Evolutionary conservation across 2,329 filamentous ascomycete species (phyloP).

Genomic region (Microsporum audouinii): DNA sequence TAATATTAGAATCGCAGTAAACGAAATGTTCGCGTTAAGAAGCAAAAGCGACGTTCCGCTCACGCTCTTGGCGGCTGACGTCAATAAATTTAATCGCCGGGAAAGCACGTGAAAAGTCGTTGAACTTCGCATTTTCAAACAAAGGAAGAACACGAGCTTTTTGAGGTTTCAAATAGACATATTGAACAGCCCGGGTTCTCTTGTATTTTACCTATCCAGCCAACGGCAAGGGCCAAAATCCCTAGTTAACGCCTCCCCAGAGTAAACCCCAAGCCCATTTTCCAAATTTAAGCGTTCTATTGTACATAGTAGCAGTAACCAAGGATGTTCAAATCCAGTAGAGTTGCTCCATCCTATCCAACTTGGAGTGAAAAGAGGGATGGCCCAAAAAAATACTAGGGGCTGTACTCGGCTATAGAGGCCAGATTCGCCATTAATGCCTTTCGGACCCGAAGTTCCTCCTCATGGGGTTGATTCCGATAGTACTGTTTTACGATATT

Average conservation of each 20-base stretch:
- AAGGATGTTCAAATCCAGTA: not conserved
- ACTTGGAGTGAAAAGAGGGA: not conserved
- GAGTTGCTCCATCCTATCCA: not conserved
- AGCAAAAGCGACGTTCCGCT: not conserved
- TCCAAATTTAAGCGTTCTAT: not conserved
- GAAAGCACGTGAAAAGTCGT: not conserved
- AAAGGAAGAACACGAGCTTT: not conserved
- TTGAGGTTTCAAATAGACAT: not conserved
- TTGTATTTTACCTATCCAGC: not conserved
- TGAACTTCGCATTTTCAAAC: not conserved
- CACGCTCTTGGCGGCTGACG: not conserved
- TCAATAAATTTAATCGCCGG: not conserved
- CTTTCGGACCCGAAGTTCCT: slow-evolving; percentile 29
- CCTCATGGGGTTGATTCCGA: slow-evolving; percentile 25
- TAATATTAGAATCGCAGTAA: not conserved
- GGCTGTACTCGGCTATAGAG: slow-evolving; percentile 20
- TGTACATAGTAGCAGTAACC: not conserved
- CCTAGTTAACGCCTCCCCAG: not conserved
- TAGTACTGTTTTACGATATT: slow-evolving; percentile 31
- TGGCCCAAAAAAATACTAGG: not conserved
- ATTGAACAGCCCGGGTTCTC: not conserved
- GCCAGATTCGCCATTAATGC: slow-evolving; percentile 24
- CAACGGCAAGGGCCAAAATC: not conserved
- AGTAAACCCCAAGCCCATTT: not conserved
- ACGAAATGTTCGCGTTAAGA: not conserved